phyloP scores from a whole-genome alignment of 1,139 yeast genomes.

The Candida freyschussii region DNA sequence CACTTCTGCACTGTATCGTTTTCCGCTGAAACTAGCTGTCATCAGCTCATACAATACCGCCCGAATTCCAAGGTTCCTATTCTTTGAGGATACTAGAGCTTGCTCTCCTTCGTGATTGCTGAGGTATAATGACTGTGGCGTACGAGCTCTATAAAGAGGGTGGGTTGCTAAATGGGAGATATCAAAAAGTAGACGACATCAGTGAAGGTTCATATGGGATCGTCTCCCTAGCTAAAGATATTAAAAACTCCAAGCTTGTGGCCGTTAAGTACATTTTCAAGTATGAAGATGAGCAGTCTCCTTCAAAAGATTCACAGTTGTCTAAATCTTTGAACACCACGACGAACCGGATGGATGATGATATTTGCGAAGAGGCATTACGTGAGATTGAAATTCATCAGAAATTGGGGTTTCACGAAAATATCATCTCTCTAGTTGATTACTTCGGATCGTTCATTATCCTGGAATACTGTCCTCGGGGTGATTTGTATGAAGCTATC shows the following conservation, averaged over 20 bases:
- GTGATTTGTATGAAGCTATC: constrained; percentile 92
- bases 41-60: too few species aligned
- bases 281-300: constrained; percentile 26
- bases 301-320: constrained; percentile 24
- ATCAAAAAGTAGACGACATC: constrained; percentile 67
- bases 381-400: constrained; percentile 76
- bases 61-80: too few species aligned
- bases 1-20: too few species aligned
- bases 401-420: constrained; percentile 51
- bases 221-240: constrained; percentile 82
- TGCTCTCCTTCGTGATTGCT: too few species aligned
- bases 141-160: constrained; percentile 55
- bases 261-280: constrained; percentile 77
- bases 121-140: constrained; percentile 23
- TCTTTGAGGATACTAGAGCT: too few species aligned
- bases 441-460: constrained; percentile 77
- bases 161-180: constrained; percentile 55
- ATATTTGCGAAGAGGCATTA: constrained; percentile 57
- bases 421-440: constrained; percentile 64
- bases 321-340: constrained; percentile 29
- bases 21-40: too few species aligned
- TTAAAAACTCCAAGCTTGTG: constrained; percentile 49
- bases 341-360: constrained; percentile 28
- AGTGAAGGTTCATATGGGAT: constrained; percentile 94
- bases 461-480: constrained; percentile 84